A percentile compares a stretch with the other conserved stretches of the same genome.
phyloP scores from a whole-genome alignment of 768 basidiomycete species.

The Boletus coccyginus region DNA sequence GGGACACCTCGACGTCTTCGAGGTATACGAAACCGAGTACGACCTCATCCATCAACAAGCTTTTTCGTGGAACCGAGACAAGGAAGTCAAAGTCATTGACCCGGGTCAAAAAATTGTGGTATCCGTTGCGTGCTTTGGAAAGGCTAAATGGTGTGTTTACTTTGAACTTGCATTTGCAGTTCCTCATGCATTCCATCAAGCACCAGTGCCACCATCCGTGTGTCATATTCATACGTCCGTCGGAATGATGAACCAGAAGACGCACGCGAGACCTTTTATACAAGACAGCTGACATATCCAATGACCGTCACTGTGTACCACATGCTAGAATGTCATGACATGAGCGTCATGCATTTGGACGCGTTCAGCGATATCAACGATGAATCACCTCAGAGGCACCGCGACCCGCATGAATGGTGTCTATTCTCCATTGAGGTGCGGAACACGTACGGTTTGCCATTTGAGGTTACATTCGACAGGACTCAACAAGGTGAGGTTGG shows the following conservation, averaged over 20 bases:
- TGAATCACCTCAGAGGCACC: constrained; percentile 36
- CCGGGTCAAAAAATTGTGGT: constrained; percentile 73
- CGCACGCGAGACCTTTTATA: constrained; percentile 62
- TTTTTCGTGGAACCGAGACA: constrained; percentile 64
- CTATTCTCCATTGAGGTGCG: constrained; percentile 87
- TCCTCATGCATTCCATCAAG: constrained; percentile 38
- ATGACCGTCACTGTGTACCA: constrained; percentile 93
- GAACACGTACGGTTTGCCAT: constrained; percentile 89
- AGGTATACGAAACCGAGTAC: constrained; percentile 89
- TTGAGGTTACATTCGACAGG: constrained; percentile 80
- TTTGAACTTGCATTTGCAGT: background rate
- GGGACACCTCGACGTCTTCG: constrained; percentile 75
- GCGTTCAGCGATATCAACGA: constrained; percentile 20
- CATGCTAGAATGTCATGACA: constrained; percentile 82
- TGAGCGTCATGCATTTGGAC: constrained; percentile 74
- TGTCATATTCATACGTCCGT: constrained; percentile 77
- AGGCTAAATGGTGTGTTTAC: constrained; percentile 80
- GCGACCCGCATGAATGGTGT: constrained; percentile 70
- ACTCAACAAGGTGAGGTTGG: constrained; percentile 53
- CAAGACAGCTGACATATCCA: constrained; percentile 85
- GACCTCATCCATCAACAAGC: constrained; percentile 74
- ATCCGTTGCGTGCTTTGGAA: constrained; percentile 77
- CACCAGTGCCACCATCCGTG: constrained; percentile 71
- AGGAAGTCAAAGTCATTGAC: constrained; percentile 47
- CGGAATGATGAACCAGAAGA: constrained; percentile 35